A percentile compares a stretch with the other conserved stretches of the same genome.
Evolutionary conservation across 306 rosid species (phyloP).

Genomic region (Psophocarpus tetragonolobus): DNA sequence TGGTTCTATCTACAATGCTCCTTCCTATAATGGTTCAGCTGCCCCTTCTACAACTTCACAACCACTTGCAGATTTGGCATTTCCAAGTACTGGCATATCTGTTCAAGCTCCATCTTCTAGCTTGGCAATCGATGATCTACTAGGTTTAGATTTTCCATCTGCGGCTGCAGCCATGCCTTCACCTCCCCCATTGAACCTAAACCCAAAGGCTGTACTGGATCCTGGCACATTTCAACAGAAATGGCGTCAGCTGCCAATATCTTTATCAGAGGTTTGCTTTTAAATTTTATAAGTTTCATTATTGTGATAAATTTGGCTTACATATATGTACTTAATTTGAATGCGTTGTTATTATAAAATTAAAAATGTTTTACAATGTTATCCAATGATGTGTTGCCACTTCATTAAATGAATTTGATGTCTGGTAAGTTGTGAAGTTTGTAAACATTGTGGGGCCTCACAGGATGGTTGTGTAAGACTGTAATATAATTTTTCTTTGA

Average conservation of each 20-base stretch:
- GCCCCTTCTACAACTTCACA: slow-evolving; percentile 60
- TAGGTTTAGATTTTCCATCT: slow-evolving; percentile 68
- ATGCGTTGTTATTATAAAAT: not conserved
- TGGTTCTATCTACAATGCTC: slow-evolving; percentile 85
- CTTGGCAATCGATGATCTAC: slow-evolving; percentile 86
- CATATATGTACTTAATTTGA: not conserved
- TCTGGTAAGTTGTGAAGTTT: not conserved
- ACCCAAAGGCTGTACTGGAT: slow-evolving; percentile 80
- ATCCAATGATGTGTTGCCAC: not conserved
- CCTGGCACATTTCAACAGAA: slow-evolving; percentile 94
- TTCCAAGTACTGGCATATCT: slow-evolving; percentile 44
- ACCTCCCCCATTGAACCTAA: slow-evolving; percentile 78
- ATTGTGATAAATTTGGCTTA: slow-evolving; percentile 11
- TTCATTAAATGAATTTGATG: slow-evolving; percentile 4
- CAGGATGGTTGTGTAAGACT: not conserved
- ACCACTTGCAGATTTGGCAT: slow-evolving; percentile 53
- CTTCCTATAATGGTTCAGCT: slow-evolving; percentile 63
- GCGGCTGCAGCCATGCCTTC: slow-evolving; percentile 59
- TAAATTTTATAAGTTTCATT: slow-evolving; percentile 32
- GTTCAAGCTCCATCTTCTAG: slow-evolving; percentile 57
- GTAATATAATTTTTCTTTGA: not conserved
- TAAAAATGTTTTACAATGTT: not conserved
- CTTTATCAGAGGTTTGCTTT: slow-evolving; percentile 73
- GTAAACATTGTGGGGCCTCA: not conserved
- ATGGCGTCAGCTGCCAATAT: slow-evolving; percentile 96